These are phyloP conservation scores for Phalaenopsis hybrid DNA, from an alignment of 116 monocot genomes.

Conservation along the genomic window DNA sequence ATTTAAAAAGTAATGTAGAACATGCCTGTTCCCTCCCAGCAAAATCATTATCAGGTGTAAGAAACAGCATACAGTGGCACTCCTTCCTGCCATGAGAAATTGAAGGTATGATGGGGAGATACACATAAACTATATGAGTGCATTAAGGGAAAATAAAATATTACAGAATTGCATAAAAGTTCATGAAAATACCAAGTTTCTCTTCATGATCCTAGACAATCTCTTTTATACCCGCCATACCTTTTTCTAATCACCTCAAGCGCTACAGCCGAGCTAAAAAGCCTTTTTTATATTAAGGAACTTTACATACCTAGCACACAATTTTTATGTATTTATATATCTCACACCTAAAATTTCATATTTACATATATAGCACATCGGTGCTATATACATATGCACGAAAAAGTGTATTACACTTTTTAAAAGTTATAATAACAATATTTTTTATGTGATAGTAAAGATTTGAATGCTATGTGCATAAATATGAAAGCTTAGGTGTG, in stretches of 20 bases:
- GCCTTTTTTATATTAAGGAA: background rate
- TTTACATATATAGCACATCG: too few relatives aligned
- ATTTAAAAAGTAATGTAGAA: background rate
- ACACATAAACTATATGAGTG: background rate
- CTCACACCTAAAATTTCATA: too few relatives aligned
- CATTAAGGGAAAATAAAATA: background rate
- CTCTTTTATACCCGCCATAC: background rate
- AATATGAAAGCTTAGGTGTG: too few relatives aligned
- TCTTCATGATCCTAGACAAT: background rate
- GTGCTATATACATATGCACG: too few relatives aligned
- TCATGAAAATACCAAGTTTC: background rate
- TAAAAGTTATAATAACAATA: too few relatives aligned
- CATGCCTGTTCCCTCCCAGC: constrained; percentile 84
- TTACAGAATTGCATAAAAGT: background rate
- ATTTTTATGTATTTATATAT: too few relatives aligned
- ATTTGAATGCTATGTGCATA: too few relatives aligned
- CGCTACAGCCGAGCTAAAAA: background rate
- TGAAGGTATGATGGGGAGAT: background rate
- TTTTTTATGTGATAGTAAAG: too few relatives aligned
- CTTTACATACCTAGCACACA: too few relatives aligned
- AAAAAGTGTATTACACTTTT: too few relatives aligned
- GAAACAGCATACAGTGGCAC: constrained; percentile 99
- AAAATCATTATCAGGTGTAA: constrained; percentile 95
- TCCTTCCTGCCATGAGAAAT: constrained; percentile 74
- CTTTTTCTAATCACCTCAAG: background rate